Percentiles rank a stretch among this genome's conserved stretches.
Evolutionary conservation across 495 filamentous ascomycete species (phyloP).

Genomic region (Cercophora samala): DNA sequence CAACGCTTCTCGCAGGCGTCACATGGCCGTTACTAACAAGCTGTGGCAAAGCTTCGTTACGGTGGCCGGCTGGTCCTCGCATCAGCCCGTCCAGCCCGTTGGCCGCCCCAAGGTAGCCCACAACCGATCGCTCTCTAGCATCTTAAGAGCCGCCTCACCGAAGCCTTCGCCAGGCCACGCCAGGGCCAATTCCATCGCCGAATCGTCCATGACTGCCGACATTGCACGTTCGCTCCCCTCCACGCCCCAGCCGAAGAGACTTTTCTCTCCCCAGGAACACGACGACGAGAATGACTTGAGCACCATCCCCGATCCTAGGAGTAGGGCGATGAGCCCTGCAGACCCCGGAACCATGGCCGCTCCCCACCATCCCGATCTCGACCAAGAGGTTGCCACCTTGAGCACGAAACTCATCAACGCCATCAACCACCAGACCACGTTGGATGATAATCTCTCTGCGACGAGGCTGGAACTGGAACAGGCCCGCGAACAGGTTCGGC

Average conservation of each 20-base stretch:
- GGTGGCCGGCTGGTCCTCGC: conserved; percentile 51
- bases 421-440: conserved; percentile 91
- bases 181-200: conserved; percentile 23
- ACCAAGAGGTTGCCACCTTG: conserved; percentile 81
- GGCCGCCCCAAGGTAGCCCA: conserved; percentile 44
- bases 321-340: conserved; percentile 39
- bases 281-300: conserved; percentile 47
- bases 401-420: conserved; percentile 95
- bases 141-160: conserved; percentile 35
- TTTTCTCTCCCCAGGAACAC: conserved; percentile 30
- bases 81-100: conserved; percentile 31
- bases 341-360: conserved; percentile 23
- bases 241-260: conserved; percentile 34
- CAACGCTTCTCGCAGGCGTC: conserved; percentile 6
- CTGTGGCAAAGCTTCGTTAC: conserved; percentile 45
- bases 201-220: conserved; percentile 22
- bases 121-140: conserved; percentile 48
- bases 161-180: conserved; percentile 21
- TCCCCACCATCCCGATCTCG: conserved; percentile 67
- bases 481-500: conserved; percentile 62
- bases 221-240: conserved; percentile 18
- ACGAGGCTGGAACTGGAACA: conserved; percentile 79
- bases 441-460: conserved; percentile 82
- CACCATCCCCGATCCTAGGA: conserved; percentile 49
- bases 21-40: conserved; percentile 36